phyloP scores from a whole-genome alignment of 306 rosid species.

The Aeschynomene evenia region DNA sequence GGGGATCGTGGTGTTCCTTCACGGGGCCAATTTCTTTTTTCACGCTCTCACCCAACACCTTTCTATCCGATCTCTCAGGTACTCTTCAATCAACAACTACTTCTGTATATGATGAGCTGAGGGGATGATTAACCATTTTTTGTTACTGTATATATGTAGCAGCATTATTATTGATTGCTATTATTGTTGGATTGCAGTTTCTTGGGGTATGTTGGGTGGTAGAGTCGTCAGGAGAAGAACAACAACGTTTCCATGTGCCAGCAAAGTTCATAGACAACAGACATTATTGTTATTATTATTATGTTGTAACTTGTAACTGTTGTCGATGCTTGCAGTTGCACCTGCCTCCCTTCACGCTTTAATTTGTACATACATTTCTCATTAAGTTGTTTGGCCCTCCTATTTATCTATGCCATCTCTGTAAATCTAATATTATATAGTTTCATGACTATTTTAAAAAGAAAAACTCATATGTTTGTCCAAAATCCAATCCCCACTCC shows the following conservation, averaged over 20 bases:
- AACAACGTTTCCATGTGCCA: neutral
- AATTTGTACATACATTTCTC: no score
- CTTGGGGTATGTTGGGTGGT: conserved; percentile 55
- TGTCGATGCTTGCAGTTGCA: neutral
- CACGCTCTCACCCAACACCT: conserved; percentile 23
- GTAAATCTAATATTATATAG: no score
- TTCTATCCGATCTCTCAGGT: conserved; percentile 18
- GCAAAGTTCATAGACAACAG: neutral
- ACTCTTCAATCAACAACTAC: neutral
- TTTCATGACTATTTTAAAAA: no score
- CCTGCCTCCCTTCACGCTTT: no score
- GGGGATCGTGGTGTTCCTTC: conserved; percentile 19
- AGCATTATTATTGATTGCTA: neutral
- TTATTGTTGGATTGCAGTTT: conserved; percentile 40
- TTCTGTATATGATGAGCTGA: no score
- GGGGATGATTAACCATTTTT: no score
- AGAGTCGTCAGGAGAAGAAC: neutral
- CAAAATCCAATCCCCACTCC: no score
- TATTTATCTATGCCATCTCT: no score
- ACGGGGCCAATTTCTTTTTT: conserved; percentile 19
- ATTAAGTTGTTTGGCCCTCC: no score
- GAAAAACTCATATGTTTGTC: no score
- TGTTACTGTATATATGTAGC: no score
- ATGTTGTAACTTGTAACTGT: neutral
- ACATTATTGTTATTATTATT: neutral